Conservation (phyloP, 208 protist genomes). For the Hexamita inflata region DNA sequence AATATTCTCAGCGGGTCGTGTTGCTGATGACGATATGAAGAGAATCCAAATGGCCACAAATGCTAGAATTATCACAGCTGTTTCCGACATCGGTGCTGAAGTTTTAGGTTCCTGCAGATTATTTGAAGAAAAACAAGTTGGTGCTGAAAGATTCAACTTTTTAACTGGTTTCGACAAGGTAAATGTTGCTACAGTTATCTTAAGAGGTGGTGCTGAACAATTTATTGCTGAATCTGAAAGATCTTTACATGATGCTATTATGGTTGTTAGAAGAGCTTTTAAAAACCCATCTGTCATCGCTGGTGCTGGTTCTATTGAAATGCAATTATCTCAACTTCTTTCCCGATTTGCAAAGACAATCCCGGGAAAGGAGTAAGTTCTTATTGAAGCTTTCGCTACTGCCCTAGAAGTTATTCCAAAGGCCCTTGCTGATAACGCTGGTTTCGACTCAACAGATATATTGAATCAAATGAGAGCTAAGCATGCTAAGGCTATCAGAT, state of each 20-base stretch:
- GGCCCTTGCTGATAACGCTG: slow-evolving; percentile 92
- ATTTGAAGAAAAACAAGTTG: slow-evolving; percentile 97
- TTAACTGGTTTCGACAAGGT: slow-evolving; percentile 84
- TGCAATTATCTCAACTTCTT: slow-evolving; percentile 90
- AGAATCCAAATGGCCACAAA: slow-evolving; percentile 58
- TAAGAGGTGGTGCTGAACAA: slow-evolving; percentile 89
- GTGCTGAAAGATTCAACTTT: slow-evolving; percentile 90
- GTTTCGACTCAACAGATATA: slow-evolving; percentile 97
- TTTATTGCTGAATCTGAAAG: slow-evolving; percentile 95
- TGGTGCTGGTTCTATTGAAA: slow-evolving; percentile 97
- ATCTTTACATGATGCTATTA: slow-evolving; percentile 98
- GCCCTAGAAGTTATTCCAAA: slow-evolving; percentile 98
- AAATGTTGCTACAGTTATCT: slow-evolving; percentile 70
- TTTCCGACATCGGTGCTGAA: slow-evolving; percentile 69
- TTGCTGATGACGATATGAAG: slow-evolving; percentile 76
- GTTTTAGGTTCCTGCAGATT: slow-evolving; percentile 79
- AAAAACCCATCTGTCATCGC: slow-evolving; percentile 89
- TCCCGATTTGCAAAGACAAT: slow-evolving; percentile 83
- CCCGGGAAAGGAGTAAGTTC: slow-evolving; percentile 88
- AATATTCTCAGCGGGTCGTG: slow-evolving; percentile 98
- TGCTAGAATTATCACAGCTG: slow-evolving; percentile 82
- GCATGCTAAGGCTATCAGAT: slow-evolving; percentile 62
- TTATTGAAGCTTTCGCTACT: slow-evolving; percentile 89
- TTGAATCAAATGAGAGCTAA: slow-evolving; percentile 93
- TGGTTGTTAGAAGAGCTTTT: slow-evolving; percentile 87